A percentile compares a stretch with the other conserved stretches of the same genome.
Conservation (phyloP, 225 moss, liverwort and hornwort species). For the Bryum argenteum region DNA sequence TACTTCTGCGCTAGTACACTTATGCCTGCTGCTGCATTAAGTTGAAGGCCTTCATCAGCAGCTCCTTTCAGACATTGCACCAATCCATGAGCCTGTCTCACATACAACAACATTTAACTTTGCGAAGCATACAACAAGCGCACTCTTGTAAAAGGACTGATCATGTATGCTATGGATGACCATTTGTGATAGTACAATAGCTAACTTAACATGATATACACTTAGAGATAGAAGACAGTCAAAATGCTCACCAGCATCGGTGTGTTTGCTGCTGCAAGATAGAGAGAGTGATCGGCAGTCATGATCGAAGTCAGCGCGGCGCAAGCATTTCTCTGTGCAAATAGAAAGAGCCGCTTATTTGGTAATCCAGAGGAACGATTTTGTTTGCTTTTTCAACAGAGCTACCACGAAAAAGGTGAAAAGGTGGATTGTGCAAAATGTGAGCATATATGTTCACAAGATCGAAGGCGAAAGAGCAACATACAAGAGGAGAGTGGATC, state of each 20-base stretch:
- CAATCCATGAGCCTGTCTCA: slow-evolving; percentile 51
- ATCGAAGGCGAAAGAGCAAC: neutral
- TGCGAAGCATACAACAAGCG: no score
- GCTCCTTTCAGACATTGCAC: slow-evolving; percentile 52
- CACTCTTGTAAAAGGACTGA: no score
- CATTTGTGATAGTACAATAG: no score
- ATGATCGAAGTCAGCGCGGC: slow-evolving; percentile 63
- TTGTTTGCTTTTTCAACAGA: no score
- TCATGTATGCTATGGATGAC: no score
- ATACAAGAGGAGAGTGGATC: neutral
- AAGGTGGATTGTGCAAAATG: no score
- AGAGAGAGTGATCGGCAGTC: slow-evolving; percentile 53
- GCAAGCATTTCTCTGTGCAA: slow-evolving; percentile 54
- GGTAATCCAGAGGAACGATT: no score
- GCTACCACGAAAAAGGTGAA: no score
- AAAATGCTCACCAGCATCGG: slow-evolving; percentile 49
- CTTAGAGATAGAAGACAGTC: neutral
- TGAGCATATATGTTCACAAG: no score
- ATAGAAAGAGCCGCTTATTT: slow-evolving; percentile 19
- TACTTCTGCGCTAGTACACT: slow-evolving; percentile 65
- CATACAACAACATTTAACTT: neutral
- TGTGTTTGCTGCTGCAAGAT: slow-evolving; percentile 60
- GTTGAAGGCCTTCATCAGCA: slow-evolving; percentile 55
- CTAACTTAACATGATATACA: no score
- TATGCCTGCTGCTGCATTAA: slow-evolving; percentile 59